phyloP scores from a whole-genome alignment of 1,284 basidiomycete species.

The Moesziomyces aphidis region DNA sequence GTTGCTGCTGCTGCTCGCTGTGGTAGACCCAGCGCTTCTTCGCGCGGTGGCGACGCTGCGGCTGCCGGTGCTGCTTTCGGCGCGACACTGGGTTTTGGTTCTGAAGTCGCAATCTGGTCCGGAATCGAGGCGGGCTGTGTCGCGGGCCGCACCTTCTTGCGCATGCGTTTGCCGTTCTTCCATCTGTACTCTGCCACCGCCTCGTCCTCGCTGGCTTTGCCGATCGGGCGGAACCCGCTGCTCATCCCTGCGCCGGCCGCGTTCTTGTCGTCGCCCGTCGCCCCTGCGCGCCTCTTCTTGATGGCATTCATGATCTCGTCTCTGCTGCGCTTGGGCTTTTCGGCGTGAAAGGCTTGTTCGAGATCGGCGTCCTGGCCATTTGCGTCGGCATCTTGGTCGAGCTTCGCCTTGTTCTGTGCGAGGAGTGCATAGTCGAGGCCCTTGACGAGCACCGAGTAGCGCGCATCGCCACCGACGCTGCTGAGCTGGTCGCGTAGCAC shows the following conservation, averaged over 20 bases:
- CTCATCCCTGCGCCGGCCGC: constrained; percentile 74
- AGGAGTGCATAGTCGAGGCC: constrained; percentile 88
- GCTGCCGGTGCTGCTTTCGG: too few species aligned
- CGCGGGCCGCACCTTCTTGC: constrained; percentile 70
- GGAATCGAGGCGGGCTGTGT: too few species aligned
- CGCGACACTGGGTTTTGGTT: too few species aligned
- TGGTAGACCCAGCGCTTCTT: too few species aligned
- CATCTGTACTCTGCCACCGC: constrained; percentile 71
- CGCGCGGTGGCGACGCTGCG: too few species aligned
- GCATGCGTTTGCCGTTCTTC: constrained; percentile 67
- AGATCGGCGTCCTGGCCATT: constrained; percentile 80
- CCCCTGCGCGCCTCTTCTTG: constrained; percentile 73
- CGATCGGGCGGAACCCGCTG: constrained; percentile 81
- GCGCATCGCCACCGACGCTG: constrained; percentile 87
- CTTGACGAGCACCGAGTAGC: constrained; percentile 86
- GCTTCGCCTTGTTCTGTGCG: constrained; percentile 79
- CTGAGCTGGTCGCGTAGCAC: constrained; percentile 78
- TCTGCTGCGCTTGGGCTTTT: constrained; percentile 66
- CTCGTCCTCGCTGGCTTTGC: constrained; percentile 56
- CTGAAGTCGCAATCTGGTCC: too few species aligned
- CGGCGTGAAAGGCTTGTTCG: constrained; percentile 77
- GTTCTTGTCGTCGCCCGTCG: constrained; percentile 68
- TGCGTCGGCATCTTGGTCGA: constrained; percentile 69
- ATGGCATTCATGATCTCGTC: constrained; percentile 79
- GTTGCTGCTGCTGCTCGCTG: background rate